Evolutionary conservation across 2,329 filamentous ascomycete genomes (phyloP).

Genomic region (Pseudovirgaria hyperparasitica): DNA sequence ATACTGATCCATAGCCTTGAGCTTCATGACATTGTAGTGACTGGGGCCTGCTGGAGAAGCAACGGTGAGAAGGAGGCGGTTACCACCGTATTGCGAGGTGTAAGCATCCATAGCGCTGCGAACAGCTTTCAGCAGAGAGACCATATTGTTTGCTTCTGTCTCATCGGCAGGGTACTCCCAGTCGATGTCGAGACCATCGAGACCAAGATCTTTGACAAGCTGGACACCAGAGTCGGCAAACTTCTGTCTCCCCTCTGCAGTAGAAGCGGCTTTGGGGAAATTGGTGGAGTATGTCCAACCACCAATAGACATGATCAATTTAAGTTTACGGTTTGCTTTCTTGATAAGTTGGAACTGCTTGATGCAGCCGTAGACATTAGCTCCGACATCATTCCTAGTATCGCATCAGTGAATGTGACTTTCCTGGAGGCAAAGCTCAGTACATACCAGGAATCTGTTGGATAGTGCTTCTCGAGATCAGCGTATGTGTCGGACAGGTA

Average conservation of each 20-base stretch:
- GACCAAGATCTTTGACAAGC: slow-evolving; percentile 20
- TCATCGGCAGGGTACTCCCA: slow-evolving; percentile 23
- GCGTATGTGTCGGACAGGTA: slow-evolving; percentile 24
- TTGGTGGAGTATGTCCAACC: slow-evolving; percentile 27
- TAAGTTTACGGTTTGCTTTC: slow-evolving; percentile 23
- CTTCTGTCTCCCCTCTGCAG: slow-evolving; percentile 14
- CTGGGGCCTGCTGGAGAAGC: slow-evolving; percentile 33
- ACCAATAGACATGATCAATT: slow-evolving; percentile 24
- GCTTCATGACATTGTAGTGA: slow-evolving; percentile 31
- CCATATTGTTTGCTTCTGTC: slow-evolving; percentile 20
- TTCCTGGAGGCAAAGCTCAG: too few species aligned
- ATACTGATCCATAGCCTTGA: slow-evolving; percentile 32
- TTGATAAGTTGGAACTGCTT: slow-evolving; percentile 25
- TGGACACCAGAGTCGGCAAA: slow-evolving; percentile 22
- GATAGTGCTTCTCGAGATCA: slow-evolving; percentile 25
- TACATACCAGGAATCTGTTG: slow-evolving; percentile 24
- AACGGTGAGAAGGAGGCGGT: slow-evolving; percentile 33
- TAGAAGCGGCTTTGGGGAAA: slow-evolving; percentile 19
- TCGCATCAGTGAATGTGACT: too few species aligned
- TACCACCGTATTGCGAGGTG: slow-evolving; percentile 23
- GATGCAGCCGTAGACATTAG: slow-evolving; percentile 23
- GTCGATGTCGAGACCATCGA: slow-evolving; percentile 26
- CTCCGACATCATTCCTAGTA: slow-evolving; percentile 26
- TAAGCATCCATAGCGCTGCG: slow-evolving; percentile 28
- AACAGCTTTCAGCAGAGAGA: slow-evolving; percentile 16